Evolutionary conservation across 129 eudicot species (phyloP).

Genomic region (Logfia minima): DNA sequence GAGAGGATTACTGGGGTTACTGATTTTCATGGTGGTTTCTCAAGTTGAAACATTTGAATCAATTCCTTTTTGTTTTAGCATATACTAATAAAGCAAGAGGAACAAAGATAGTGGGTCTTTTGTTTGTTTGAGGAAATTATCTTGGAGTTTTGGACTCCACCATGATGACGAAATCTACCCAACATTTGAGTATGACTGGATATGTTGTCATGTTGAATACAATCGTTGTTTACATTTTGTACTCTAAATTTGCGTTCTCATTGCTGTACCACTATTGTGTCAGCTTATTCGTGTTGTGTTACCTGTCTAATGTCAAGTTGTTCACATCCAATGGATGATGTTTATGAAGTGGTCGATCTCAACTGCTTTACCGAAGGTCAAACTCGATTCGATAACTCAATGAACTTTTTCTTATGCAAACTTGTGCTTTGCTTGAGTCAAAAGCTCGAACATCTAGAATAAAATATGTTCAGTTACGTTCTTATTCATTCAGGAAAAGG

Average conservation of each 20-base stretch:
- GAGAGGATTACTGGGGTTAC: slow-evolving; percentile 95
- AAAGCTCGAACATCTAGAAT: not conserved
- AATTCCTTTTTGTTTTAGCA: slow-evolving; percentile 32
- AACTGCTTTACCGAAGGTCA: not conserved
- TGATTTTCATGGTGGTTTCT: slow-evolving; percentile 33
- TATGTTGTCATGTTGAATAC: slow-evolving; percentile 32
- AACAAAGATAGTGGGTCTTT: slow-evolving; percentile 20
- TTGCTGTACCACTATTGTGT: not conserved
- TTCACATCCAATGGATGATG: not conserved
- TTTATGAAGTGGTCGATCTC: not conserved
- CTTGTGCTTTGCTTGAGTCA: too few relatives aligned
- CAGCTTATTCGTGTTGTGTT: not conserved
- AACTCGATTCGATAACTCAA: too few relatives aligned
- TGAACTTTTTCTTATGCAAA: too few relatives aligned
- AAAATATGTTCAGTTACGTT: not conserved
- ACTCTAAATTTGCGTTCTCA: not conserved
- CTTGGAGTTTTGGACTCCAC: slow-evolving; percentile 23
- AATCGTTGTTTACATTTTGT: not conserved
- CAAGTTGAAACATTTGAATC: slow-evolving; percentile 16
- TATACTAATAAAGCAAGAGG: slow-evolving; percentile 40
- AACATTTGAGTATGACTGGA: slow-evolving; percentile 15
- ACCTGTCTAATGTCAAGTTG: not conserved
- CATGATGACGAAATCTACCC: slow-evolving; percentile 18
- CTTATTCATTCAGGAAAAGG: not conserved
- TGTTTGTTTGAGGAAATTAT: slow-evolving; percentile 26